Evolutionary conservation across 371 early-diverging fungal genomes (phyloP), one percentile per base, ranked within the genome.

Genomic region (Apophysomyces ossiformis): DNA sequence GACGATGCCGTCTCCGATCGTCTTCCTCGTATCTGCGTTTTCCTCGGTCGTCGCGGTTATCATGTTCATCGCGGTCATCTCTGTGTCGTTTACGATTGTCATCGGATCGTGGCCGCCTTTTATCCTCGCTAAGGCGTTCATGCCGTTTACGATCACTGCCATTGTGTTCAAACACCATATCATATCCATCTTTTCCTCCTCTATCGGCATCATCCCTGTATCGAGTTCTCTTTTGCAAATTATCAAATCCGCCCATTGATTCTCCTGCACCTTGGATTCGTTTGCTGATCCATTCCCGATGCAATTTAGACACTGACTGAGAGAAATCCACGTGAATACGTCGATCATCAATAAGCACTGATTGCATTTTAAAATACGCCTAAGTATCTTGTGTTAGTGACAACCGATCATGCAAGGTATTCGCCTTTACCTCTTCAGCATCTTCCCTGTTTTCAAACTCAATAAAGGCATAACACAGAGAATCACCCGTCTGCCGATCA

Each of bases 321-420:
- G 98, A 97, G 71, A 99, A 99, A 74, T 99, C 99, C 13, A 99
- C 97, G 71, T 96, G 94, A 45, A 99, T 97, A 43, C 99, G 83
- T 2, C 97, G 90, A 74, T 98, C 99, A 71, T 99, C 99, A 63
- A 99, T 94, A 36, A 98, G 72, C 3, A 97, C 98, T 63, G 95
- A 95, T 63, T 96, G 86, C 89, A 89, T 90, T 76, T 95, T 95
- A 73, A 93, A 92, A 70, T 94, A 95, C 4, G 94, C 95, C 79
- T 77, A 67, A 37, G 9, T 37, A 60, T 37, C 8, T 15, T 16
- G 26, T 58, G 26, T 45, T 61, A 32, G 50, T 37, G 58, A 37
- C 36, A 43, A 41, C 6, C 41, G 41, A 41, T 41, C 11, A 54
- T 26, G 15, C 16, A 65, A 3, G n/a, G 7, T 26, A 59, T 41